Percentiles rank a stretch among this genome's conserved stretches.
These are phyloP conservation scores for Wallacemonas sp. DNA, from an alignment of 208 protist species.

Conservation along the genomic window DNA sequence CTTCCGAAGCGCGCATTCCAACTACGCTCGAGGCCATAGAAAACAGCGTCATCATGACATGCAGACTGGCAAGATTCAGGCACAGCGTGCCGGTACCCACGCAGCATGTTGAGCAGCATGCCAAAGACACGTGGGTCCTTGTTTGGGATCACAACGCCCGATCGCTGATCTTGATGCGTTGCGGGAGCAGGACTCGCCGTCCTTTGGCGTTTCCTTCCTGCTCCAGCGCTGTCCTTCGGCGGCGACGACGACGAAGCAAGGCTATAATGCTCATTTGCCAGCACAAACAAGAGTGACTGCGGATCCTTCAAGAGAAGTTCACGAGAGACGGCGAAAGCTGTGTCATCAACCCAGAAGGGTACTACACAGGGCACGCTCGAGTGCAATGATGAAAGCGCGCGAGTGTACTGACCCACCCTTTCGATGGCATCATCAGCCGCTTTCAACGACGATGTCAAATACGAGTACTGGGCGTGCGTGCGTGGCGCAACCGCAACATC, in stretches of 20 bases:
- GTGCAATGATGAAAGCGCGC: slow-evolving; percentile 29
- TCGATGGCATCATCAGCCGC: background rate
- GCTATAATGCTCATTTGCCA: slow-evolving; percentile 42
- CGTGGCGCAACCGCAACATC: too few relatives aligned
- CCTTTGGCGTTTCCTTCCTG: too few relatives aligned
- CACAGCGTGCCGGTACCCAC: slow-evolving; percentile 54
- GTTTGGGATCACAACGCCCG: slow-evolving; percentile 32
- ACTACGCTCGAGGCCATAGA: slow-evolving; percentile 53
- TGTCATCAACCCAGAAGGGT: slow-evolving; percentile 42
- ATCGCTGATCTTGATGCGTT: slow-evolving; percentile 27
- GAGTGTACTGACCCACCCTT: background rate
- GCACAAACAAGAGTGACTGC: slow-evolving; percentile 62
- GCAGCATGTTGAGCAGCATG: slow-evolving; percentile 61
- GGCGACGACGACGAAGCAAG: too few relatives aligned
- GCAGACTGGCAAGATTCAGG: slow-evolving; percentile 33
- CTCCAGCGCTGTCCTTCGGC: too few relatives aligned
- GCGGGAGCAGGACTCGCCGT: too few relatives aligned
- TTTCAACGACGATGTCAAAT: too few relatives aligned
- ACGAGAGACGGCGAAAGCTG: slow-evolving; percentile 39
- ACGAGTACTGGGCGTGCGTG: too few relatives aligned
- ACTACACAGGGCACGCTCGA: slow-evolving; percentile 47
- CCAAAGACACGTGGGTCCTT: slow-evolving; percentile 37
- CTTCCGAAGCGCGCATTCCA: slow-evolving; percentile 31
- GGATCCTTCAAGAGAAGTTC: slow-evolving; percentile 49
- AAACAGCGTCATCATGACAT: slow-evolving; percentile 44